Base-by-base conservation (phyloP, 352 stramenopile genomes). In the Pythium scleroteichum region DNA sequence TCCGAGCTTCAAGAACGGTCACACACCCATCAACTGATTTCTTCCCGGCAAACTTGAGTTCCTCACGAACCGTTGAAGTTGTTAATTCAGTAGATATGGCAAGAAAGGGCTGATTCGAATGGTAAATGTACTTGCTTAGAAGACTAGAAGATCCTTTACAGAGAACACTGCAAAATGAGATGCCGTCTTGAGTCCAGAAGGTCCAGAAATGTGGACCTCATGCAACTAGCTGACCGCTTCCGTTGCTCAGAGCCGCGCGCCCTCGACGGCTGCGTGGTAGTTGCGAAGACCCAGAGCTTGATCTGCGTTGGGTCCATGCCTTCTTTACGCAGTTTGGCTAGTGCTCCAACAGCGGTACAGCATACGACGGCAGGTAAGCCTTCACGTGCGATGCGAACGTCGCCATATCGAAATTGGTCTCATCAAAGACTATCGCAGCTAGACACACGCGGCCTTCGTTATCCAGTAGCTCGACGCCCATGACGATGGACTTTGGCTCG, bases 371-470 rank as follows among this genome's bases (percentile, higher is more conserved):
- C 26, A 88, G 45, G 14, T 58, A 61, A 59, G 72, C 32, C 59
- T 76, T 73, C 10, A 83, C 78, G 33, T 82, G 79, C 12, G 51
- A 27, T 0, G 75, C 75, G 51, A 91, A 89, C 26, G 66, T 66
- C 1, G 69, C 29, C 44, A 90, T 42, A 47, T 91, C 75, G 23
- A 92, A 79, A 14, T 54, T 55, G 16, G 63, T 69, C 1, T 85
- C 72, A 35, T 90, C 75, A 53, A 91, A 90, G 24, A 92, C 85
- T 73, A 97, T 91, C 2, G 85, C 84, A 0, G 83, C 89, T 72
- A 92, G 79, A 46, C 90, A 92, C 26, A 87, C 90, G 24, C 87
- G 73, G 1, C 89, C 90, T 61, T 97, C 85, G 42, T 78, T 76
- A 16, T 78, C 79, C 0, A 84, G 87, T 23, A 96, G 78, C 27